phyloP scores from a whole-genome alignment of 768 basidiomycete species.

The Glaciozyma martinii region DNA sequence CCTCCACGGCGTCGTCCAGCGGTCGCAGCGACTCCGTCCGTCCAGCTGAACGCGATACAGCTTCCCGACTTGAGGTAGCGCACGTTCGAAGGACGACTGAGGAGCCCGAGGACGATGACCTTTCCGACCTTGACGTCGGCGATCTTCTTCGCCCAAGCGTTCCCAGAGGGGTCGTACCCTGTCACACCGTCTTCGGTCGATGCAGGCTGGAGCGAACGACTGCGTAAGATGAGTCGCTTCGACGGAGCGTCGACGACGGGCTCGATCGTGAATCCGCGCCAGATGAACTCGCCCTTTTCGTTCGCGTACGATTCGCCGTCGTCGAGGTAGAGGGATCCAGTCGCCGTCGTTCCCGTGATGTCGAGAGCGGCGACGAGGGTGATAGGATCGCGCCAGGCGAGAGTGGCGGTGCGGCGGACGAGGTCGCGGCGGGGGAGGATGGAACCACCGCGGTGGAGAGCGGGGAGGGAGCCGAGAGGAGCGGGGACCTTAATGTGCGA shows the following conservation, averaged over 20 bases:
- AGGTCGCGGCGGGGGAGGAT: constrained; percentile 81
- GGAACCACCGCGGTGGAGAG: constrained; percentile 82
- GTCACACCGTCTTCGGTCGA: constrained; percentile 44
- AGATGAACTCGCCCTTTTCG: constrained; percentile 66
- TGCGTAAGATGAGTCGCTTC: constrained; percentile 45
- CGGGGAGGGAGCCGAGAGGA: constrained; percentile 67
- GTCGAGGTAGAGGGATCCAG: constrained; percentile 86
- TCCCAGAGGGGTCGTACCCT: constrained; percentile 48
- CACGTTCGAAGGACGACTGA: constrained; percentile 54
- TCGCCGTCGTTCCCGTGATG: constrained; percentile 50
- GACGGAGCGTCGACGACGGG: constrained; percentile 43
- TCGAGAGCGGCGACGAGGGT: constrained; percentile 72
- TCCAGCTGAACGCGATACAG: constrained; percentile 62
- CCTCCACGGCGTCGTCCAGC: constrained; percentile 33
- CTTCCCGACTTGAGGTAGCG: constrained; percentile 41
- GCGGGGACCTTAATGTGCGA: constrained; percentile 62
- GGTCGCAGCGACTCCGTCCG: constrained; percentile 50
- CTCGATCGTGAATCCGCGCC: constrained; percentile 63
- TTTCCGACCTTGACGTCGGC: constrained; percentile 68
- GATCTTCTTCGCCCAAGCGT: constrained; percentile 61
- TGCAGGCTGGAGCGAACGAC: constrained; percentile 51
- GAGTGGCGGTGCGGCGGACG: constrained; percentile 68
- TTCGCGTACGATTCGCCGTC: constrained; percentile 80
- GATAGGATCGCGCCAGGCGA: constrained; percentile 89
- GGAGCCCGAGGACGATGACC: constrained; percentile 67